These are phyloP conservation scores for Kluyveromyces sp. DNA, from an alignment of 1,139 yeast genomes.

Conservation along the genomic window DNA sequence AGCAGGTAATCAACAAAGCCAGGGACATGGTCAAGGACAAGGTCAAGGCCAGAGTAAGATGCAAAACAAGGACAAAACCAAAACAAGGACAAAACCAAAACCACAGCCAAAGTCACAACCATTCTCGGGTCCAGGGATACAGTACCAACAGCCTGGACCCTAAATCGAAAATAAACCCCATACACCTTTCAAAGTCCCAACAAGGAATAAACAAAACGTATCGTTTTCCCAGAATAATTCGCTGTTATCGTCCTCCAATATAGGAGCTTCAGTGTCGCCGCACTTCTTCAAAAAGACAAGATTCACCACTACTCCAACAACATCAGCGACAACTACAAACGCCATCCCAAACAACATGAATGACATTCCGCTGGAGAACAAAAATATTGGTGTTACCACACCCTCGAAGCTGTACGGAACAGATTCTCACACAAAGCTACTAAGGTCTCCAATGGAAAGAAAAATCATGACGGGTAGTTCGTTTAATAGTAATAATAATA, in stretches of 20 bases:
- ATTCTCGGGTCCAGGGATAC: no score
- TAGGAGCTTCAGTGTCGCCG: constrained; percentile 14
- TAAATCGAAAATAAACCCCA: constrained; percentile 40
- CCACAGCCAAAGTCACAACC: no score
- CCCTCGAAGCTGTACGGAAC: constrained; percentile 21
- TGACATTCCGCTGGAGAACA: constrained; percentile 14
- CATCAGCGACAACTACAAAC: background rate
- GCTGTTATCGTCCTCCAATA: constrained; percentile 16
- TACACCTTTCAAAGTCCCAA: constrained; percentile 13
- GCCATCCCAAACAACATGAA: constrained; percentile 11
- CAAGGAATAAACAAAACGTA: constrained; percentile 3
- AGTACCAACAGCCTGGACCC: constrained; percentile 20
- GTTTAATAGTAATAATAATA: no score
- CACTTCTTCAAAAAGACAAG: constrained; percentile 7
- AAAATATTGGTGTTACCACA: constrained; percentile 16
- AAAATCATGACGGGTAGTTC: background rate
- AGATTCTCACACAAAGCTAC: constrained; percentile 3
- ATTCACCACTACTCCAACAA: constrained; percentile 1
- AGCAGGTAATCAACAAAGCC: no score
- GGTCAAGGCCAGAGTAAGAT: no score
- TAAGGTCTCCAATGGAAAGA: constrained; percentile 5
- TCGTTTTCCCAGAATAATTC: constrained; percentile 10
- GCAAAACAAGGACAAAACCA: constrained; percentile 10
- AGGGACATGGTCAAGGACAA: no score
- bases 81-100: constrained; percentile 3